A percentile compares a stretch with the other conserved stretches of the same genome.
phyloP scores from a whole-genome alignment of 345 rosid species.

The Brassica nigra region DNA sequence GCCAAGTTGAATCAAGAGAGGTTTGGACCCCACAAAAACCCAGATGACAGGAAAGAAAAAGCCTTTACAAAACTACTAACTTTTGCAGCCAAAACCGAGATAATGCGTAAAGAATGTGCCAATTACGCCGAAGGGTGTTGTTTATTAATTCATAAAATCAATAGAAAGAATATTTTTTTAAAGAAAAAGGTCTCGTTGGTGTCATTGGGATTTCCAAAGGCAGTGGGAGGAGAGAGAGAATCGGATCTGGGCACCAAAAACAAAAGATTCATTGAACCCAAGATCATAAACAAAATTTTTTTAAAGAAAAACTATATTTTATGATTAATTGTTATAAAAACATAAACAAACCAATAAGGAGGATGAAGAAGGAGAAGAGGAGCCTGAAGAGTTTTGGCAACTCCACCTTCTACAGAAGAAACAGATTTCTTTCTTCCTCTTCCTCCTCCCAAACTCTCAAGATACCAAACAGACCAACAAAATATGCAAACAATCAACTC shows the following conservation, averaged over 20 bases:
- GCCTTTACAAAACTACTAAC: not conserved
- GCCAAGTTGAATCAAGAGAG: conserved; percentile 35
- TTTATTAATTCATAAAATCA: not conserved
- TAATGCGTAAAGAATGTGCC: conserved; percentile 16
- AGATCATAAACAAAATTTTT: conserved; percentile 5
- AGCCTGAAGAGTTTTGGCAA: conserved; percentile 13
- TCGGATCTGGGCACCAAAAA: conserved; percentile 30
- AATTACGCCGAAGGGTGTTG: conserved; percentile 21
- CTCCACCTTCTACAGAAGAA: conserved; percentile 19
- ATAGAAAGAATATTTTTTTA: not conserved
- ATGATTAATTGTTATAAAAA: not conserved
- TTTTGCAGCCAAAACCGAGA: not conserved
- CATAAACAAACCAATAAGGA: conserved; percentile 25
- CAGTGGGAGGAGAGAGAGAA: conserved; percentile 37
- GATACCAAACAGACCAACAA: conserved; percentile 8
- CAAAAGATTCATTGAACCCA: conserved; percentile 37
- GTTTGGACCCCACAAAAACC: conserved; percentile 29
- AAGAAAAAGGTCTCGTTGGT: conserved; percentile 27
- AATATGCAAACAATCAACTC: conserved; percentile 14
- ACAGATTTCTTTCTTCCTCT: not conserved
- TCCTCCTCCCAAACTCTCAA: conserved; percentile 22
- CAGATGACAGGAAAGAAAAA: not conserved
- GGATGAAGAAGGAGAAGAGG: conserved; percentile 14
- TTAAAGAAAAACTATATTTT: not conserved
- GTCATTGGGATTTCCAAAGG: conserved; percentile 41